Evolutionary conservation across 208 protist species (phyloP).

Genomic region (Acanthamoeba divionensis): DNA sequence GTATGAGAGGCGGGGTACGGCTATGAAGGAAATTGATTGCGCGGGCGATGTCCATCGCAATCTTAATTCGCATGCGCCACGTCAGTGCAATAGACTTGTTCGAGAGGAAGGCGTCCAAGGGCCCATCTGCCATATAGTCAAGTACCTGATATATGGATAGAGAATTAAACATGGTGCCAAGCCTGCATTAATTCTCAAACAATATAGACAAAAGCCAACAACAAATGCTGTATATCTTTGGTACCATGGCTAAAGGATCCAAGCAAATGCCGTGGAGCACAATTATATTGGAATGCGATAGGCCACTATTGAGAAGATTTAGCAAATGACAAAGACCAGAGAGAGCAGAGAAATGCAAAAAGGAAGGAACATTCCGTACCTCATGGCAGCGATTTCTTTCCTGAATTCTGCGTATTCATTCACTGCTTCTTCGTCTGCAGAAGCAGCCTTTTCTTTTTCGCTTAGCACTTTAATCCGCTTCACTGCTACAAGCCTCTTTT

Average conservation of each 20-base stretch:
- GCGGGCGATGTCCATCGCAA: not conserved
- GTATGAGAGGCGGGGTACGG: not conserved
- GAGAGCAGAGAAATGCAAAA: not conserved
- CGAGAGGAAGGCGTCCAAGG: not conserved
- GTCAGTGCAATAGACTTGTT: not conserved
- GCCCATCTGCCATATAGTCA: slow-evolving; percentile 2
- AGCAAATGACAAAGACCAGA: not conserved
- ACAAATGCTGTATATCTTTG: too few species aligned
- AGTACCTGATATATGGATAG: not conserved
- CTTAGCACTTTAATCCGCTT: not conserved
- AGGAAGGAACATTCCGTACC: not conserved
- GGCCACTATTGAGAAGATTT: not conserved
- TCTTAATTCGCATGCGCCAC: not conserved
- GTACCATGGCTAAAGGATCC: not conserved
- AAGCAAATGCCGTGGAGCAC: not conserved
- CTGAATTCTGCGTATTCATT: not conserved
- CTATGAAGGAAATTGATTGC: not conserved
- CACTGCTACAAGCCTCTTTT: not conserved
- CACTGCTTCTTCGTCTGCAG: not conserved
- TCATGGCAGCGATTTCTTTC: not conserved
- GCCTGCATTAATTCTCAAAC: too few species aligned
- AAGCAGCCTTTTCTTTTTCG: not conserved
- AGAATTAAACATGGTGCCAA: too few species aligned
- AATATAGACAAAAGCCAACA: too few species aligned
- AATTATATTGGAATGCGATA: not conserved